These are phyloP conservation scores for Cryptosporidium baileyi DNA, from an alignment of 169 alveolate genomes.

Conservation along the genomic window DNA sequence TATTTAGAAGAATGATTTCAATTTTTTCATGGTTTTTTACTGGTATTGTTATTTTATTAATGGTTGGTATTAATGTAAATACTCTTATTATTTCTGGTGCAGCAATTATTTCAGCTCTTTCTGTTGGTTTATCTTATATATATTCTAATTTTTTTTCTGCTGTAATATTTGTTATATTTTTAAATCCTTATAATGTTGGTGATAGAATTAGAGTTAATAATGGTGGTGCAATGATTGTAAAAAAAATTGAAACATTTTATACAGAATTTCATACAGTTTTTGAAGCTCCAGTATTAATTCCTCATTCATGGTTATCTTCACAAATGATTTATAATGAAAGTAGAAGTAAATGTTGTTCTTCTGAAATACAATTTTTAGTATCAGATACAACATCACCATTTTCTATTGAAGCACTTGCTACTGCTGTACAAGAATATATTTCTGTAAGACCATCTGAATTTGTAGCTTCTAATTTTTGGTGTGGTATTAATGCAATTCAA, in stretches of 20 bases:
- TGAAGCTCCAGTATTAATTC: slow-evolving; percentile 82
- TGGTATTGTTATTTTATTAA: slow-evolving; percentile 78
- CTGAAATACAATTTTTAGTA: slow-evolving; percentile 79
- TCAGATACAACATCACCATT: slow-evolving; percentile 82
- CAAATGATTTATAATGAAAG: slow-evolving; percentile 85
- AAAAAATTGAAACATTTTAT: slow-evolving; percentile 79
- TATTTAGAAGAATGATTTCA: slow-evolving; percentile 81
- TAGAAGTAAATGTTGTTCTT: slow-evolving; percentile 81
- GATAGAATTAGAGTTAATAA: slow-evolving; percentile 80
- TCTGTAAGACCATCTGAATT: slow-evolving; percentile 85
- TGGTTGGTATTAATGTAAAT: slow-evolving; percentile 84
- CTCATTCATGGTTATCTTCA: slow-evolving; percentile 81
- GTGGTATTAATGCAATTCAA: slow-evolving; percentile 77
- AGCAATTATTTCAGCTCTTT: slow-evolving; percentile 83
- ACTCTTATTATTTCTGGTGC: slow-evolving; percentile 87
- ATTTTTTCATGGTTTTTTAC: slow-evolving; percentile 80
- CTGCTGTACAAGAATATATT: slow-evolving; percentile 76
- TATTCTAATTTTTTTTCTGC: slow-evolving; percentile 84
- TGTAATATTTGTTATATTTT: slow-evolving; percentile 80
- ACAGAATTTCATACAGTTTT: slow-evolving; percentile 82
- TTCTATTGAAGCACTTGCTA: slow-evolving; percentile 79
- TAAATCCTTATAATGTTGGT: slow-evolving; percentile 86
- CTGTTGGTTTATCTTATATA: slow-evolving; percentile 84
- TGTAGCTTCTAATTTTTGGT: slow-evolving; percentile 79
- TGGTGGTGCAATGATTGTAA: slow-evolving; percentile 83